These are phyloP conservation scores for Pelargonium citronellum DNA, from an alignment of 441 rosid genomes.

Conservation along the genomic window DNA sequence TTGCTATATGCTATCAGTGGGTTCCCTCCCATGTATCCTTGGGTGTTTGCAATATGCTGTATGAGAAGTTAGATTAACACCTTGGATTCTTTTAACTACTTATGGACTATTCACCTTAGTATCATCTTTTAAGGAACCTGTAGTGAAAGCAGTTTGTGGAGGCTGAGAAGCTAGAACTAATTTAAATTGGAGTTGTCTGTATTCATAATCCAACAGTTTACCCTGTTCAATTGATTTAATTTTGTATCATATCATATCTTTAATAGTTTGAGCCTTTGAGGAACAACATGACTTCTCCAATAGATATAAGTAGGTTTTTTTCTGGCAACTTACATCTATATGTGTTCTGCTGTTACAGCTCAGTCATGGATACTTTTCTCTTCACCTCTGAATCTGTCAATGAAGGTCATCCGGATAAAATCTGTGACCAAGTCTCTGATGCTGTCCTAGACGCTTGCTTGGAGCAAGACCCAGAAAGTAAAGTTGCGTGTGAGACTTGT, in stretches of 20 bases:
- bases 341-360: conserved; percentile 2
- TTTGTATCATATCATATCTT: neutral
- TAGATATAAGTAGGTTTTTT: too few species aligned
- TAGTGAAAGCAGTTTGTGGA: too few species aligned
- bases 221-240: neutral
- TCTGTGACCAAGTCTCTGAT: conserved; percentile 17
- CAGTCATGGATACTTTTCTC: conserved; percentile 16
- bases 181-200: neutral
- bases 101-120: neutral
- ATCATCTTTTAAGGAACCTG: too few species aligned
- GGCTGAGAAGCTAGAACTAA: neutral
- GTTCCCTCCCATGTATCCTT: neutral
- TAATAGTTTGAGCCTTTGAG: neutral
- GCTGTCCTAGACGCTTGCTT: conserved; percentile 15
- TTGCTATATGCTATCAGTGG: neutral
- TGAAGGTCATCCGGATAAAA: conserved; percentile 15
- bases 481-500: conserved; percentile 9
- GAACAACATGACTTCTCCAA: too few species aligned
- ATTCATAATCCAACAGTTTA: neutral
- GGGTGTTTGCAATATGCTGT: neutral
- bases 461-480: conserved; percentile 13
- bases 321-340: neutral
- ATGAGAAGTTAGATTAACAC: neutral
- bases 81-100: neutral
- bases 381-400: conserved; percentile 16